Base-by-base conservation (phyloP, 495 filamentous ascomycete genomes). In the Cairneyella variabilis region DNA sequence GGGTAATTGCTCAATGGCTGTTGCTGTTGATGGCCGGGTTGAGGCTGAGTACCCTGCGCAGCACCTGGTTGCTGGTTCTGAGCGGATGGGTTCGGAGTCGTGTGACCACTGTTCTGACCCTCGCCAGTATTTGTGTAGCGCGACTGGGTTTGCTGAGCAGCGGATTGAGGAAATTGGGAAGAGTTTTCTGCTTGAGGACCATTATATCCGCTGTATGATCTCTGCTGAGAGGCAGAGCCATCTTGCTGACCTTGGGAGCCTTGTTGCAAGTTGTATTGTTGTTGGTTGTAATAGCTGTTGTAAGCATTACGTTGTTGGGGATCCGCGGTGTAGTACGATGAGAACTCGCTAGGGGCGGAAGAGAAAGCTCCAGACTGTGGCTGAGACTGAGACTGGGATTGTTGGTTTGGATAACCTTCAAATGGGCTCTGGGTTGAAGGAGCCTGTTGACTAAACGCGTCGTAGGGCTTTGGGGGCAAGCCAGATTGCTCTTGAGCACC, bases 241-340 rank as follows among this genome's bases (percentile, higher is more conserved):
- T 97, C 92, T 69, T 95, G 91, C 51, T 83, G 82, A 36, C 66
- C 74, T 54, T 84, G 76, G 8, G 67, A 70, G 28, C 66, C 74
- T 57, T 82, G 77, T 58, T 88, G 84, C 63, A 89, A 86, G 32
- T 76, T 81, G 67, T 90, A 95, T 49, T 76, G 74, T 49, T 76
- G 74, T 47, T 82, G 77, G 14, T 78, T 74, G 62, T 96, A 93
- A 67, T 88, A 91, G 69, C 84, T 86, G 55, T 81, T 79, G 68
- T 91, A 93, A 9, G 82, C 76, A 65, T 83, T 82, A 37, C 91
- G 83, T 62, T 89, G 86, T 44, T 86, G 82, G 10, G 56, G 48
- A 56, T 91, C 88, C n/a, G 85, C 80, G 3, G 87, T 86, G 62
- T 96, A 93, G 73, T 96, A 95, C 0, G 85, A 84, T 17, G 88